These are phyloP conservation scores for Glonium stellatum DNA, from an alignment of 495 filamentous ascomycete species.

Conservation along the genomic window DNA sequence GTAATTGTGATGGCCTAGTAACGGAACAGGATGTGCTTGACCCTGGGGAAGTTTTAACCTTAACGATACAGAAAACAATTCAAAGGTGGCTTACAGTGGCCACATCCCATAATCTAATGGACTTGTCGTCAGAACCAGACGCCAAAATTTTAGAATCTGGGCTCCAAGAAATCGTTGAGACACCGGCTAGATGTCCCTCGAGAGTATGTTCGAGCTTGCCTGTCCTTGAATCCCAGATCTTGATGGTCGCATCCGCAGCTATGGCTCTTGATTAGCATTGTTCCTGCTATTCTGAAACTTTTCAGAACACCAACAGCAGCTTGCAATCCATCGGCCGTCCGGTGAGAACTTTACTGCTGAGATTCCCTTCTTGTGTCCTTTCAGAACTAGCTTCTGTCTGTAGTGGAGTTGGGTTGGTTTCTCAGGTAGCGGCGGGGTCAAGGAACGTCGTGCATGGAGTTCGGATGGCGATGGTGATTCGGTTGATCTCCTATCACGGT, in stretches of 20 bases:
- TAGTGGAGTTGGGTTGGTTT: conserved; percentile 51
- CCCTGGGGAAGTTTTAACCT: conserved; percentile 36
- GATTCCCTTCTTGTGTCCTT: conserved; percentile 69
- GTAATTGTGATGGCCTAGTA: conserved; percentile 91
- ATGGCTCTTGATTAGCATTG: conserved; percentile 8
- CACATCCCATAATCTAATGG: conserved; percentile 87
- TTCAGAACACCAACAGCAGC: conserved; percentile 52
- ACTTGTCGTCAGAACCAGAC: conserved; percentile 91
- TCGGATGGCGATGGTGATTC: background rate
- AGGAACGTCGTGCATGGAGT: background rate
- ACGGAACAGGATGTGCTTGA: conserved; percentile 55
- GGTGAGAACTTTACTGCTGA: conserved; percentile 88
- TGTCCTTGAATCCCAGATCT: conserved; percentile 78
- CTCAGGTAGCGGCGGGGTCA: conserved; percentile 10
- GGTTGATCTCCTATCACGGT: conserved; percentile 10
- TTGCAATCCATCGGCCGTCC: conserved; percentile 82
- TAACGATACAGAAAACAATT: background rate
- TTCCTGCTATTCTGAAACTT: background rate
- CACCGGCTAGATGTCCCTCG: conserved; percentile 87
- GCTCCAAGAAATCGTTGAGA: conserved; percentile 84
- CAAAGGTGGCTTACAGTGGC: conserved; percentile 50
- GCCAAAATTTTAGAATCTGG: conserved; percentile 81
- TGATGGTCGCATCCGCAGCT: conserved; percentile 81
- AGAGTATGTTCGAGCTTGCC: conserved; percentile 77
- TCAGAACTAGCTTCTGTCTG: conserved; percentile 55